Evolutionary conservation across 1,139 yeast species (phyloP).

Genomic region (Kluyveromyces marxianus): DNA sequence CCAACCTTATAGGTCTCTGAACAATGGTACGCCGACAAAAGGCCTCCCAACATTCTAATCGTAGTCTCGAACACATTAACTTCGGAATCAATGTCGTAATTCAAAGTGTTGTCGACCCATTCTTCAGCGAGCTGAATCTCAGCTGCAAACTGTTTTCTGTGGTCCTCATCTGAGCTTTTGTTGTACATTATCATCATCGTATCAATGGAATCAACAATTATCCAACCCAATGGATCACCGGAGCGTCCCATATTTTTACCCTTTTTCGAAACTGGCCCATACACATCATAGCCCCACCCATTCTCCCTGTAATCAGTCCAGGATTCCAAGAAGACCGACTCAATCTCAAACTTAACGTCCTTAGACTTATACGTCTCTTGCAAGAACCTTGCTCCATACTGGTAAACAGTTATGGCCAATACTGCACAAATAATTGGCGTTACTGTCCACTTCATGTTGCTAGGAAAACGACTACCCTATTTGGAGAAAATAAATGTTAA

Average conservation of each 20-base stretch:
- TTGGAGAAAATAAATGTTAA: no score
- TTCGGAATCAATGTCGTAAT: constrained; percentile 53
- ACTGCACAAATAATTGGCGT: not conserved
- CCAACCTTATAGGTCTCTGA: constrained; percentile 41
- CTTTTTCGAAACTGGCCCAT: constrained; percentile 48
- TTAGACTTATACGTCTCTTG: not conserved
- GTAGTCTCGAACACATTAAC: constrained; percentile 91
- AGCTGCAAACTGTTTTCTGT: constrained; percentile 64
- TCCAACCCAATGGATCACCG: constrained; percentile 91
- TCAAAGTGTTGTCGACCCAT: constrained; percentile 63
- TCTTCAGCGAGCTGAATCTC: constrained; percentile 57
- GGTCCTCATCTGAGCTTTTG: constrained; percentile 43
- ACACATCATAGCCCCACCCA: constrained; percentile 81
- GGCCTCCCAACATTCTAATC: constrained; percentile 88
- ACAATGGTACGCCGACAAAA: constrained; percentile 72
- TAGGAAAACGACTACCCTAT: no score
- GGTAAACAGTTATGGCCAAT: constrained; percentile 1
- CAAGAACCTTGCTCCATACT: not conserved
- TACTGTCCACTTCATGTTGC: not conserved
- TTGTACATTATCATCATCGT: constrained; percentile 79
- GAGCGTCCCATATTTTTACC: constrained; percentile 57
- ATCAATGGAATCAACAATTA: constrained; percentile 83
- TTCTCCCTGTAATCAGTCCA: constrained; percentile 72
- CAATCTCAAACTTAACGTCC: constrained; percentile 14
- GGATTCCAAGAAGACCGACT: constrained; percentile 55